Base-by-base conservation (phyloP, 306 rosid genomes). In the Vigna reflexopilosa region DNA sequence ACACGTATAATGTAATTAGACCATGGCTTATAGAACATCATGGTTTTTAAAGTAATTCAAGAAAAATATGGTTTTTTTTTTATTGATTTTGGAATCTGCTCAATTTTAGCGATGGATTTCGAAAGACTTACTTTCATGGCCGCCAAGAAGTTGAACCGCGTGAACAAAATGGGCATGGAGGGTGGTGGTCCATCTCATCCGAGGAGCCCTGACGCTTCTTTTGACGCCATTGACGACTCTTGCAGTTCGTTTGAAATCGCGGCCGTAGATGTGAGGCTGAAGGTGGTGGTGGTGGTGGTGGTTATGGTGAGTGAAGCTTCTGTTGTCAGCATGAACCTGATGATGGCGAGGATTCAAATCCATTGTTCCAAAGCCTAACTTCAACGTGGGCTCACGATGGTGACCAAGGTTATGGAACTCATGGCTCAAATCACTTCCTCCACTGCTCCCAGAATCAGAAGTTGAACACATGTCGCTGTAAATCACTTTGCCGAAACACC, bases 121-220 rank as follows among this genome's bases (percentile, higher is more conserved):
- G 17, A 57, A 24, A 57, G 16, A 24, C 28, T 87, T 87, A 95
- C 99, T 93, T 78, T 95, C 97, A 87, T 95, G 98, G 61, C 99
- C 99, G 7, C 99, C 99, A 61, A 95, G 99, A 49, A 95, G 99
- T 76, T 95, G 98, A 59, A 95, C 99, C 2, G 99, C 97, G 36
- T 95, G 99, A 74, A 95, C 94, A 61, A 95, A 95, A 88, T 93
- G 99, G 42, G 99, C 97, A 77, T 95, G 99, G 77, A 95, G 98
- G 22, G 98, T 95, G 0, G 98, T 83, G 4, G 99, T 95, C 99
- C 99, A 95, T 85, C 99, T 80, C 99, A 95, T 95, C 81, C 99
- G 88, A 1, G 99, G 99, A 82, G 98, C 99, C 83, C 99, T 81
- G 30, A 87, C 81, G 66, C 91, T 95, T 84, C 97, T 87, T 80